A percentile compares a stretch with the other conserved stretches of the same genome.
phyloP scores from a whole-genome alignment of 1,284 basidiomycete genomes.

The Ceratobasidium sp. region DNA sequence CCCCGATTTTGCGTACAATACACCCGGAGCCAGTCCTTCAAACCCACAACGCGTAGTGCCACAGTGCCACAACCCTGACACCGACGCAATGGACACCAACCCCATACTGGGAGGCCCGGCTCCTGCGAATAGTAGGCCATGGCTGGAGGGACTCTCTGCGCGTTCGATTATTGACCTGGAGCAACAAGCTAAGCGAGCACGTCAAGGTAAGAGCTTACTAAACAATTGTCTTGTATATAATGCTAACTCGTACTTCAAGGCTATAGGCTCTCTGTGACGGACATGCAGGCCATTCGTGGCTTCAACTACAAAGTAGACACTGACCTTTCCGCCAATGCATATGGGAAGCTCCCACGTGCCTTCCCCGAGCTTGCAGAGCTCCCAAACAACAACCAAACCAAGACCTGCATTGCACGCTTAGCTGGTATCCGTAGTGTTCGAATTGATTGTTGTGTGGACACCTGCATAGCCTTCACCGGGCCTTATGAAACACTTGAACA shows the following conservation, averaged over 20 bases:
- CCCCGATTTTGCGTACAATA: slow-evolving; percentile 19
- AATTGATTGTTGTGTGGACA: slow-evolving; percentile 45
- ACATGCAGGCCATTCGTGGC: slow-evolving; percentile 10
- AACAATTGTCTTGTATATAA: not conserved
- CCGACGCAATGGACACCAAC: slow-evolving; percentile 4
- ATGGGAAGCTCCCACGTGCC: slow-evolving; percentile 13
- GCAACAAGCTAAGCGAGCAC: slow-evolving; percentile 15
- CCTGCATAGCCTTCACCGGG: slow-evolving; percentile 43
- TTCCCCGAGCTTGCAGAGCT: slow-evolving; percentile 14
- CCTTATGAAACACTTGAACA: slow-evolving; percentile 1
- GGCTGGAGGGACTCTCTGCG: slow-evolving; percentile 5
- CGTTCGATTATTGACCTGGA: slow-evolving; percentile 4
- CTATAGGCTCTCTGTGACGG: not conserved
- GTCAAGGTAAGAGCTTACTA: not conserved
- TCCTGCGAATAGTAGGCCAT: not conserved
- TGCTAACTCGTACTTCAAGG: not conserved
- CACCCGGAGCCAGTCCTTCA: slow-evolving; percentile 20
- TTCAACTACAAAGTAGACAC: slow-evolving; percentile 24
- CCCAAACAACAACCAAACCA: not conserved
- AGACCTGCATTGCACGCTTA: not conserved
- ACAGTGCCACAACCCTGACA: not conserved
- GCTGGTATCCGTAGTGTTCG: not conserved
- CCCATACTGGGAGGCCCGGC: not conserved
- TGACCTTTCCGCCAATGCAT: slow-evolving; percentile 1
- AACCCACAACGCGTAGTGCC: not conserved